phyloP scores from a whole-genome alignment of 176 grass and related monocot species.

The Phragmites australis region DNA sequence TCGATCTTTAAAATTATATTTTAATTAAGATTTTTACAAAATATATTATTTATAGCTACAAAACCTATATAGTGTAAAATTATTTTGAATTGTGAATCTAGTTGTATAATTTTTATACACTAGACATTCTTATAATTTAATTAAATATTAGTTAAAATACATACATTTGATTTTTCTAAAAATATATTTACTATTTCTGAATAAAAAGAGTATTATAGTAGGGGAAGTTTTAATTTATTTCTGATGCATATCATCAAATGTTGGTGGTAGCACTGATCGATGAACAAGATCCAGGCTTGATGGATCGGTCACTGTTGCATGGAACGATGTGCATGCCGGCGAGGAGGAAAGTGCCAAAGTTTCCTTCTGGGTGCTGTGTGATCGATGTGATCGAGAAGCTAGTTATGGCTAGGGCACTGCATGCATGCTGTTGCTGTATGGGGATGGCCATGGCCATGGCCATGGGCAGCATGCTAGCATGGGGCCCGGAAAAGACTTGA shows the following conservation, averaged over 20 bases:
- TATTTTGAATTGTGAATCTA: too few species aligned
- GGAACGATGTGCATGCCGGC: slow-evolving; percentile 35
- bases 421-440: slow-evolving; percentile 29
- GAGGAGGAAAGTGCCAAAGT: slow-evolving; percentile 51
- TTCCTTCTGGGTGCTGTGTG: slow-evolving; percentile 51
- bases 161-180: too few species aligned
- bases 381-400: slow-evolving; percentile 15
- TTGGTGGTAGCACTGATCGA: not conserved
- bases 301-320: slow-evolving; percentile 37
- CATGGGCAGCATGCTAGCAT: not conserved
- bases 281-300: slow-evolving; percentile 39
- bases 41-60: too few species aligned
- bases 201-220: too few species aligned
- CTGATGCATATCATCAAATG: not conserved
- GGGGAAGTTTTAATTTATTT: slow-evolving; percentile 8
- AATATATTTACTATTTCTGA: too few species aligned
- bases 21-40: too few species aligned
- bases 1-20: too few species aligned
- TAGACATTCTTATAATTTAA: too few species aligned
- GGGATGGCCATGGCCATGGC: not conserved
- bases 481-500: slow-evolving; percentile 44
- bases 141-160: too few species aligned
- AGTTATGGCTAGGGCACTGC: not conserved
- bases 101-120: too few species aligned
- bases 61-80: too few species aligned